Evolutionary conservation across 192 early-diverging fungal species (phyloP), one percentile per base, ranked within the genome.

Genomic region (Powellomyces hirtus): DNA sequence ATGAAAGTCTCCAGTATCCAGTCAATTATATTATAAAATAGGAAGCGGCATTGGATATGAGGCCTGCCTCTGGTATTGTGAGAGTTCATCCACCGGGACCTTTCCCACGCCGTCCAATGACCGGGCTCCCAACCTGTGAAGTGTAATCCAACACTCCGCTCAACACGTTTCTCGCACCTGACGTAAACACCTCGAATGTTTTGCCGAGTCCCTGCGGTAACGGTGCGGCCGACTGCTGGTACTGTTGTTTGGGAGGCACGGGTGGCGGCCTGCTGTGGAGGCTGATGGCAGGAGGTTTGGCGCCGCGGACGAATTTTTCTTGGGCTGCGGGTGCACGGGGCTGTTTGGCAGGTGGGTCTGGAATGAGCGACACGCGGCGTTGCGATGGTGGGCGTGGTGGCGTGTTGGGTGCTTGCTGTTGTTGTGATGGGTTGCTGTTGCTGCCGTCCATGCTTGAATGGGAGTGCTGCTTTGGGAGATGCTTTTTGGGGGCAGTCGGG

Each of bases 201-300:
- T 60, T 60, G 37, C 59, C 59, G 36, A 38, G 59, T n/a, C 59
- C 59, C 59, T 38, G 59, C n/a, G 37, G 37, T 37, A 60, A 14
- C 36, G 16, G 36, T 20, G 38, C 29, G 2, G 59, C 20, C 1
- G 36, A n/a, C 4, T 14, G 33, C 11, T 33, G 11, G 16, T 11
- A 10, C 7, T 8, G 51, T 53, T 53, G 51, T 60, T 36, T 20
- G 31, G 36, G 59, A 10, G 20, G 16, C 5, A 36, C 36, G 1
- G 34, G 34, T 1, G 20, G 16, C 35, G 11, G 34, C n/a, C 59
- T 34, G n/a, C n/a, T n/a, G n/a, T n/a, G n/a, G 16, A 60, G 59
- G 4, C 53, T 27, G 29, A 56, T 27, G 29, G 20, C 53, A 13
- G 36, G 59, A 1, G 59, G 37, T 40, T 60, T 36, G 3, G 35